phyloP scores from a whole-genome alignment of 495 filamentous ascomycete species.

The Immersiella caudata region DNA sequence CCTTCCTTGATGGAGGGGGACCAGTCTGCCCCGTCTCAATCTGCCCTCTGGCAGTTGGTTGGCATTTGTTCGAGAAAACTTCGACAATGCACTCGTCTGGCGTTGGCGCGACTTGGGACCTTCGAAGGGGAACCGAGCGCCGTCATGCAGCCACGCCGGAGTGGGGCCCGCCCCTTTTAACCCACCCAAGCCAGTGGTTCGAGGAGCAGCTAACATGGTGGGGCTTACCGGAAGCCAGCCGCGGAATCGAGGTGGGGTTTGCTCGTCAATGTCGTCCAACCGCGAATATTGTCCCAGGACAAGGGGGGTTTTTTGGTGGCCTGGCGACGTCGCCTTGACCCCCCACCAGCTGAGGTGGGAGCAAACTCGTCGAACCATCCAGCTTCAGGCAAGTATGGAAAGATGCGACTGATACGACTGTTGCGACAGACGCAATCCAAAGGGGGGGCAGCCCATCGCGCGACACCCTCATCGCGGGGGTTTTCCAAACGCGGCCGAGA shows the following conservation, averaged over 20 bases:
- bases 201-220: constrained; percentile 16
- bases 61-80: constrained; percentile 20
- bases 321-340: background rate
- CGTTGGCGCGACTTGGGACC: constrained; percentile 1
- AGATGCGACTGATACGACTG: no score
- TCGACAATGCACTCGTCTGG: background rate
- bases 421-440: background rate
- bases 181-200: constrained; percentile 21
- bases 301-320: background rate
- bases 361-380: background rate
- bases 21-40: constrained; percentile 9
- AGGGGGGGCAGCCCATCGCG: background rate
- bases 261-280: background rate
- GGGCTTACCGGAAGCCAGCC: constrained; percentile 28
- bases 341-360: background rate
- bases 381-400: no score
- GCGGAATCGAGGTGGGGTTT: constrained; percentile 22
- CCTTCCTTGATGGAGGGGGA: background rate
- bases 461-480: background rate
- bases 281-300: background rate
- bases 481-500: constrained; percentile 2
- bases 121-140: constrained; percentile 3
- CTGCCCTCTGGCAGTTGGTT: background rate
- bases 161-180: constrained; percentile 14
- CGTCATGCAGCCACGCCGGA: constrained; percentile 4